A percentile compares a stretch with the other conserved stretches of the same genome.
Conservation (phyloP, 805 yeast species). For the Hanseniaspora vineae region DNA sequence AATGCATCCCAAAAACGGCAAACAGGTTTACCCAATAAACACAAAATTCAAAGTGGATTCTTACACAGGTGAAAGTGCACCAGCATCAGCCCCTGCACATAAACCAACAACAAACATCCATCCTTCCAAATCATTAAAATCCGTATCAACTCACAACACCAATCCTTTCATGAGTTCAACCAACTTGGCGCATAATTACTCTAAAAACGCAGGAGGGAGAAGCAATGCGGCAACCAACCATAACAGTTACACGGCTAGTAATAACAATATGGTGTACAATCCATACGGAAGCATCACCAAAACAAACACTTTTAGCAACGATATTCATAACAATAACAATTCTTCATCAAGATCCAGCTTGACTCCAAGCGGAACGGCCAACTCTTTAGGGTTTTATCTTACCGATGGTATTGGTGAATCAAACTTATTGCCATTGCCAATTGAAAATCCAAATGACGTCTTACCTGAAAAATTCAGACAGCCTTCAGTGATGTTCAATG, state of each 20-base stretch:
- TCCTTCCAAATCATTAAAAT: not conserved
- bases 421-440: slow-evolving; percentile 45
- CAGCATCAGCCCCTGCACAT: not conserved
- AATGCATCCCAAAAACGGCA: not conserved
- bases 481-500: slow-evolving; percentile 34
- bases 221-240: not conserved
- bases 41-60: no score
- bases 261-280: slow-evolving; percentile 1
- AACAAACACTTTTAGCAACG: not conserved
- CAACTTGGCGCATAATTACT: no score
- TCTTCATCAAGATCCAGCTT: not conserved
- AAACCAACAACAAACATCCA: not conserved
- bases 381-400: slow-evolving; percentile 17
- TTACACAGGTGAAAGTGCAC: not conserved
- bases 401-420: slow-evolving; percentile 29
- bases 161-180: slow-evolving; percentile 2
- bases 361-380: not conserved
- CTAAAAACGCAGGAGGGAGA: no score
- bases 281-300: slow-evolving; percentile 3
- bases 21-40: not conserved
- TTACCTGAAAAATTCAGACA: slow-evolving; percentile 44
- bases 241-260: not conserved
- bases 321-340: not conserved
- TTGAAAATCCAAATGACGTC: slow-evolving; percentile 51
- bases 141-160: slow-evolving; percentile 1